Conservation (phyloP, 352 stramenopile species). For the Phytophthora agathidicida region DNA sequence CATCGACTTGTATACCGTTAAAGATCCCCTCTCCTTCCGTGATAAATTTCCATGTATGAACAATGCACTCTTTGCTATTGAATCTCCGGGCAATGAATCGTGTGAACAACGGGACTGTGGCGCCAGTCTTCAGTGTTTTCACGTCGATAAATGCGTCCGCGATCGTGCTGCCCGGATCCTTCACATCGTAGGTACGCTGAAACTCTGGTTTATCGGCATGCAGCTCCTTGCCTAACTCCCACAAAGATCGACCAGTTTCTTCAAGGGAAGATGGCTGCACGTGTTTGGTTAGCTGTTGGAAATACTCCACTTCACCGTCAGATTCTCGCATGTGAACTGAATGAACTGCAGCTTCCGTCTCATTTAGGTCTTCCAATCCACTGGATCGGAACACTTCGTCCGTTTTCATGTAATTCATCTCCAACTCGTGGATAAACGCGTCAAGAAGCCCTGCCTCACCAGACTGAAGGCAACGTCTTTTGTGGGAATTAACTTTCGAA, state of each 20-base stretch:
- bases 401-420: slow-evolving; percentile 1
- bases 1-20: slow-evolving; percentile 42
- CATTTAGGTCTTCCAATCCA: not conserved
- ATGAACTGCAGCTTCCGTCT: not conserved
- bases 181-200: not conserved
- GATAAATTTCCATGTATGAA: slow-evolving; percentile 44
- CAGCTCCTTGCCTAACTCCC: slow-evolving; percentile 1
- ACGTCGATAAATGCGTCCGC: too few species aligned
- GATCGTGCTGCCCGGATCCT: too few species aligned
- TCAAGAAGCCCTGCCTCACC: not conserved
- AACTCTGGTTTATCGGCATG: not conserved
- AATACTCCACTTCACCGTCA: slow-evolving; percentile 6
- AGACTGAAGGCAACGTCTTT: not conserved
- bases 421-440: slow-evolving; percentile 4
- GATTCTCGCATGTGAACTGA: not conserved
- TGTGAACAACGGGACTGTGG: too few species aligned
- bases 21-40: slow-evolving; percentile 28
- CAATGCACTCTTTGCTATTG: slow-evolving; percentile 27
- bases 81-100: not conserved
- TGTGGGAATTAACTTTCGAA: too few species aligned
- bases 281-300: slow-evolving; percentile 7
- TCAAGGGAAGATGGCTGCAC: slow-evolving; percentile 12
- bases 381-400: slow-evolving; percentile 6
- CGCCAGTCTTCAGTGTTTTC: too few species aligned
- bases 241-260: slow-evolving; percentile 2